Conservation (phyloP, 768 basidiomycete genomes). For the Naganishia randhawae region DNA sequence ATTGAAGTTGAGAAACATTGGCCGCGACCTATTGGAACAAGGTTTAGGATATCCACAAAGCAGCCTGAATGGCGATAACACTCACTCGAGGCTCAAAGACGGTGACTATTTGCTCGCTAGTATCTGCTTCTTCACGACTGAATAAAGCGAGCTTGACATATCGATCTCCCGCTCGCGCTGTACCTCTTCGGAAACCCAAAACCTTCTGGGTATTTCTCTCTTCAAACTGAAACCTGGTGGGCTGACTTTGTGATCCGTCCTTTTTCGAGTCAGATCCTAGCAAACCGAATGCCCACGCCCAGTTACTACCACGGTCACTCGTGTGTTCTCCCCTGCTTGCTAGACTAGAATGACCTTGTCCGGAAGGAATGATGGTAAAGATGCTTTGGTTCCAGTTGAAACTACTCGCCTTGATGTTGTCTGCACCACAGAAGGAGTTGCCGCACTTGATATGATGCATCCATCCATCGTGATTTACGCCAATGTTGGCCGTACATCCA, state of each 20-base stretch:
- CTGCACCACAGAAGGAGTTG: conserved; percentile 25
- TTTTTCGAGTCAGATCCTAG: neutral
- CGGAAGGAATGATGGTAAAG: conserved; percentile 18
- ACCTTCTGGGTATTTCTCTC: conserved; percentile 18
- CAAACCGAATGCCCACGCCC: conserved; percentile 15
- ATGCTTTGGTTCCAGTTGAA: conserved; percentile 29
- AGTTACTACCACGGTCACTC: neutral
- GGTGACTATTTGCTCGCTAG: conserved; percentile 27
- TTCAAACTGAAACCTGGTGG: conserved; percentile 2
- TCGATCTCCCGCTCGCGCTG: conserved; percentile 21
- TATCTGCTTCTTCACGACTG: conserved; percentile 25
- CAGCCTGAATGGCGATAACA: neutral
- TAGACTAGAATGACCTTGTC: no score
- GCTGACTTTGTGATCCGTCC: neutral
- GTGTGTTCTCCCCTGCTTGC: neutral
- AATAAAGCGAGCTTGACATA: conserved; percentile 27
- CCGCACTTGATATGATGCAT: conserved; percentile 43
- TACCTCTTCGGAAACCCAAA: conserved; percentile 21
- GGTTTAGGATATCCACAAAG: neutral
- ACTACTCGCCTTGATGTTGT: conserved; percentile 23
- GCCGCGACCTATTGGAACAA: conserved; percentile 31
- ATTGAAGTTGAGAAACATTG: conserved; percentile 37
- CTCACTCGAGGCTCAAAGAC: conserved; percentile 45
- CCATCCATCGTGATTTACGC: conserved; percentile 42
- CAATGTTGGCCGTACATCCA: conserved; percentile 45